A percentile compares a stretch with the other conserved stretches of the same genome.
These are phyloP conservation scores for Chenopodium berlandieri DNA, from an alignment of 148 eudicot genomes.

Conservation along the genomic window DNA sequence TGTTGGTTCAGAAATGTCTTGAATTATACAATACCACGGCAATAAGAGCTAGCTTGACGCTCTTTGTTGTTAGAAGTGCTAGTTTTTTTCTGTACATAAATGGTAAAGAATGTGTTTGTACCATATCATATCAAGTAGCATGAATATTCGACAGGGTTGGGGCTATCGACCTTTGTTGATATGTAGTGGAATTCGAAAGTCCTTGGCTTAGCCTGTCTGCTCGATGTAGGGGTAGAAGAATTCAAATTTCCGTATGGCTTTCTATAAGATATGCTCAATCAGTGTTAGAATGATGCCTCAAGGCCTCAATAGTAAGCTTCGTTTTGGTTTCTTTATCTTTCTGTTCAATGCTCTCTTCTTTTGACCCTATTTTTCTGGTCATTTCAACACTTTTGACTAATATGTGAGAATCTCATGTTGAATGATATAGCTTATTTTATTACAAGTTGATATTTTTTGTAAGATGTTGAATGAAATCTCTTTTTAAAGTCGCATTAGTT, in stretches of 20 bases:
- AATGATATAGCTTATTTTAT: not conserved
- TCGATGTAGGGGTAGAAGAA: not conserved
- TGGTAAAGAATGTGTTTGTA: slow-evolving; percentile 22
- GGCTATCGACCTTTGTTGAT: slow-evolving; percentile 21
- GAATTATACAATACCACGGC: slow-evolving; percentile 23
- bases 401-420: not conserved
- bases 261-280: not conserved
- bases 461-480: not conserved
- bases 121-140: slow-evolving; percentile 21
- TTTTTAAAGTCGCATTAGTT: not conserved
- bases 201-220: slow-evolving; percentile 13
- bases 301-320: slow-evolving; percentile 11
- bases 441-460: not conserved
- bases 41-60: slow-evolving; percentile 7
- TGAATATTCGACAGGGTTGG: slow-evolving; percentile 10
- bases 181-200: slow-evolving; percentile 20
- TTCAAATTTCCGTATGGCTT: not conserved
- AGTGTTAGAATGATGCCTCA: not conserved
- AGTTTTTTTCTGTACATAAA: slow-evolving; percentile 14
- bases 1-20: slow-evolving; percentile 26
- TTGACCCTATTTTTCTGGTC: slow-evolving; percentile 5
- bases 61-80: slow-evolving; percentile 14
- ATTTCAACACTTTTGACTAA: slow-evolving; percentile 12
- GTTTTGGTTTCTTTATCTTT: not conserved
- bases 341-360: slow-evolving; percentile 14